Base-by-base conservation (phyloP, 1,139 yeast genomes). In the Komagataea norvegica region DNA sequence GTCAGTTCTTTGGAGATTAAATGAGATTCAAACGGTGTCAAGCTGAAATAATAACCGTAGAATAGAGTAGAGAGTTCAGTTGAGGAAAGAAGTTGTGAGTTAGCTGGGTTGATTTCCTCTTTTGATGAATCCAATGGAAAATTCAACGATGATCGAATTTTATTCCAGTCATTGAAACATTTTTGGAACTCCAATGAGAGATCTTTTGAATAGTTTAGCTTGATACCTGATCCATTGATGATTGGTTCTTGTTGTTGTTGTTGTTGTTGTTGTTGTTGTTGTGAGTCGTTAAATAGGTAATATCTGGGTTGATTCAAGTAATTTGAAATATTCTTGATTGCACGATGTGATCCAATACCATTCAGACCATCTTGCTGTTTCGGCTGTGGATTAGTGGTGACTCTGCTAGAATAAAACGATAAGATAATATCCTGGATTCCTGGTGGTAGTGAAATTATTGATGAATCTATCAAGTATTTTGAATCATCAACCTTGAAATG, bases 401-500 rank as follows among this genome's bases (percentile, higher is more conserved):
- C 34, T 14, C 52, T 66, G 47, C 48, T 56, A 50, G 45, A 43
- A 22, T 55, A 53, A 50, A 69, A 73, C 1, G 82, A 73, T 18
- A 73, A 55, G 2, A 77, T 68, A 42, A 77, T 69, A 49, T 78
- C 79, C 57, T 83, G 89, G 28, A 83, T 72, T 21, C 93, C 93
- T 6, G 86, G 79, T 5, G 91, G 89, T 37, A 79, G 59, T 35
- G 62, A 65, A 29, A 77, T 57, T 43, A 79, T 65, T 40, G 67
- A 58, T 17, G 50, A 46, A 41, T 63, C 61, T 16, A 40, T 44
- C 40, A 35, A 50, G 35, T 37, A 39, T 14, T 54, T 50, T 11
- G 54, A 48, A 18, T 57, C 57, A 20, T 59, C 55, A 5, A 57
- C 37, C 14, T 27, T 37, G 17, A 25, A n/a, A 19, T 9, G 17